Conservation (phyloP, 345 rosid genomes). For the Zanthoxylum bungeanum region DNA sequence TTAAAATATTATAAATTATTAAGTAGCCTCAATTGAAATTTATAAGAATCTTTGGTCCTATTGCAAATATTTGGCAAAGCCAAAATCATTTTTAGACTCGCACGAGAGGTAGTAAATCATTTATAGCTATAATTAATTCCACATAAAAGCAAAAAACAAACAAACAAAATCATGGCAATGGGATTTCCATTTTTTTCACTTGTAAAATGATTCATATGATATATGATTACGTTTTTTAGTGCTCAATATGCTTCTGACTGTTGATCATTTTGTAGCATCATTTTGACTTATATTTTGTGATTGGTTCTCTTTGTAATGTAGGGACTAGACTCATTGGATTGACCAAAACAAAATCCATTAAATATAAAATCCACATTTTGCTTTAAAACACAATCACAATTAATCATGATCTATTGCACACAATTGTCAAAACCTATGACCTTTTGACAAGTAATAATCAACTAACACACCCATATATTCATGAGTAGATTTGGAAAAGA, state of each 20-base stretch:
- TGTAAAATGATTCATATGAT: slow-evolving; percentile 21
- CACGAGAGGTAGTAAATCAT: slow-evolving; percentile 8
- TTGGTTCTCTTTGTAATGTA: slow-evolving; percentile 1
- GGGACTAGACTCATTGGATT: not conserved
- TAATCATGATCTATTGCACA: slow-evolving; percentile 25
- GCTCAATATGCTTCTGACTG: not conserved
- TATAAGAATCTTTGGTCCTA: not conserved
- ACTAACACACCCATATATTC: slow-evolving; percentile 16
- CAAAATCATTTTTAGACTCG: not conserved
- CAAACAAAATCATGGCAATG: slow-evolving; percentile 6
- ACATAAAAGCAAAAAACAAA: slow-evolving; percentile 10
- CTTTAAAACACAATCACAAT: slow-evolving; percentile 12
- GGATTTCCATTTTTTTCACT: slow-evolving; percentile 5
- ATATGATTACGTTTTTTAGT: not conserved
- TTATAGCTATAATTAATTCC: not conserved
- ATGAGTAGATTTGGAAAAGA: slow-evolving; percentile 23
- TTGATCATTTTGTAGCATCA: slow-evolving; percentile 15
- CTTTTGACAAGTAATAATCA: slow-evolving; percentile 41
- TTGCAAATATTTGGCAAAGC: not conserved
- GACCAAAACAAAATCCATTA: slow-evolving; percentile 16
- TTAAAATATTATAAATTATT: no score
- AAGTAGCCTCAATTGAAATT: not conserved
- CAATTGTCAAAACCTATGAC: slow-evolving; percentile 45
- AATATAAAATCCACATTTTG: slow-evolving; percentile 3
- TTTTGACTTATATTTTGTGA: slow-evolving; percentile 14